These are phyloP conservation scores for Pseudonitzschia pungens DNA, from an alignment of 108 stramenopile genomes.

Conservation along the genomic window DNA sequence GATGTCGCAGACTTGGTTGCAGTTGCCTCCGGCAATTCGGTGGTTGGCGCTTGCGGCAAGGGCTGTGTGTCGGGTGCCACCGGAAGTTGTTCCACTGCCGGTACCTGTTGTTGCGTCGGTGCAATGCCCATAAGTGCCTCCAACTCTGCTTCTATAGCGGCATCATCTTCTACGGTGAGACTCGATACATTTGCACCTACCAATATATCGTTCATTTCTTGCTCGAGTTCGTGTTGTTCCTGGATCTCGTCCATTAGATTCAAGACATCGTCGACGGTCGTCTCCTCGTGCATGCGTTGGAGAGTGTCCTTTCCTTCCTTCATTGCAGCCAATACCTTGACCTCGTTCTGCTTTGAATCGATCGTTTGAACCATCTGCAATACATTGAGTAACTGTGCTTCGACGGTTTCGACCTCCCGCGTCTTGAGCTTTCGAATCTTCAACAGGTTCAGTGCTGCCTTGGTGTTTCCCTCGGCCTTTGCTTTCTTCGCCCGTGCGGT, in stretches of 20 bases:
- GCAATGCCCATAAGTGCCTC: conserved; percentile 32
- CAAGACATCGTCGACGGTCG: conserved; percentile 87
- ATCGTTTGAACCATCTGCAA: conserved; percentile 89
- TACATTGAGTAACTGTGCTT: conserved; percentile 75
- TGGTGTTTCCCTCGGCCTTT: conserved; percentile 58
- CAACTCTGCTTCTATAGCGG: conserved; percentile 50
- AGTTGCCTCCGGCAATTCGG: conserved; percentile 25
- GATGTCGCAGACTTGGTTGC: background rate
- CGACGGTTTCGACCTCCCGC: conserved; percentile 67
- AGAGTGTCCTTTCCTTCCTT: conserved; percentile 82
- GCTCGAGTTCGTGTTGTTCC: conserved; percentile 82
- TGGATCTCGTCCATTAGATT: conserved; percentile 88
- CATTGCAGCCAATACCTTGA: conserved; percentile 72
- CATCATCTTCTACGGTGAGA: conserved; percentile 48
- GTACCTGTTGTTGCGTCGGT: conserved; percentile 20
- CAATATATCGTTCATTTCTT: conserved; percentile 70
- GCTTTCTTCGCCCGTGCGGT: conserved; percentile 66
- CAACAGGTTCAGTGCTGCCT: conserved; percentile 69
- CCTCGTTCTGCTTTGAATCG: conserved; percentile 78
- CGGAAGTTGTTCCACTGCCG: conserved; percentile 23
- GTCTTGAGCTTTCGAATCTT: conserved; percentile 75
- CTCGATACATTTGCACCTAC: conserved; percentile 22
- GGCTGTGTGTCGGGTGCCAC: conserved; percentile 25
- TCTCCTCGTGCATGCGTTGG: conserved; percentile 82
- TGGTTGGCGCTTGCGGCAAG: conserved; percentile 29